A percentile compares a stretch with the other conserved stretches of the same genome.
These are phyloP conservation scores for Paraphoma sp. DNA, from an alignment of 2,329 filamentous ascomycete species.

Conservation along the genomic window DNA sequence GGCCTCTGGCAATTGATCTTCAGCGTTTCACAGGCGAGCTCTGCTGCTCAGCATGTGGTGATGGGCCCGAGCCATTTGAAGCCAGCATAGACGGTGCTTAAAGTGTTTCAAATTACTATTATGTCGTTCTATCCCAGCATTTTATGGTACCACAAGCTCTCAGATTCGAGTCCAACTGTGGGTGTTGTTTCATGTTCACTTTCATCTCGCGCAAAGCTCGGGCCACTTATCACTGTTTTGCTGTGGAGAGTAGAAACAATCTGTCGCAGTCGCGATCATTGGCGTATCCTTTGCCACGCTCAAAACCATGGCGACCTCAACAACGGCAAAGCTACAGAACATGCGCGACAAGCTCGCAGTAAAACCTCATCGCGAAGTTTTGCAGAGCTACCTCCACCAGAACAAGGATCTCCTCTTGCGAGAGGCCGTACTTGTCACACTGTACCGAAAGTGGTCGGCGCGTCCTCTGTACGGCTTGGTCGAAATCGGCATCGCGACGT, in stretches of 20 bases:
- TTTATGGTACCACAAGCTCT: neutral
- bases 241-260: too few species aligned
- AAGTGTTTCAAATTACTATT: too few species aligned
- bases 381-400: conserved; percentile 11
- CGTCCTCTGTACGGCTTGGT: conserved; percentile 12
- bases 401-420: conserved; percentile 2
- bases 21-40: neutral
- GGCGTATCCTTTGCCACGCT: neutral
- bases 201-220: too few species aligned
- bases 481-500: conserved; percentile 24
- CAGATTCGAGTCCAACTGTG: neutral
- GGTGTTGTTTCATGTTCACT: too few species aligned
- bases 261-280: too few species aligned
- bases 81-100: neutral
- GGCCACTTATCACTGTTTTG: too few species aligned
- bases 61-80: neutral
- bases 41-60: neutral
- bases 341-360: conserved; percentile 1
- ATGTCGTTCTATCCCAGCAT: too few species aligned
- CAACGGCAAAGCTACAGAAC: conserved; percentile 1
- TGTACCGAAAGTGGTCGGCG: conserved; percentile 16
- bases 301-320: neutral
- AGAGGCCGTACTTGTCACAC: conserved; percentile 18
- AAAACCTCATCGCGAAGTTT: conserved; percentile 2
- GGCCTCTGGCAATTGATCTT: neutral